Conservation (phyloP, 2,329 filamentous ascomycete species). For the Calycina marina region DNA sequence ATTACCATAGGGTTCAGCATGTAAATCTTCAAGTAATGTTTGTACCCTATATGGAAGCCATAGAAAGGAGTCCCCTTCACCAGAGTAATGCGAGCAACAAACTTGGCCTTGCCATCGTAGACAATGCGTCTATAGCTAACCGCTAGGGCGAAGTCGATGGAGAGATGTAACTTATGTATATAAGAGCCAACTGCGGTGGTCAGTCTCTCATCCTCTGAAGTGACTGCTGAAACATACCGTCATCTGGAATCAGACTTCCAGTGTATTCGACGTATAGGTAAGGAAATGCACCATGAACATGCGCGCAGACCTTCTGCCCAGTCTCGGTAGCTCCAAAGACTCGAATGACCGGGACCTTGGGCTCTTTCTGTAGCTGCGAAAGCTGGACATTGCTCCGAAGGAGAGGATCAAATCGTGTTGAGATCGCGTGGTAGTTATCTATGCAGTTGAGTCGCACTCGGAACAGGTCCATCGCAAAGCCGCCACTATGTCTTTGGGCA, state of each 20-base stretch:
- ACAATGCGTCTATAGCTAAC: slow-evolving; percentile 70
- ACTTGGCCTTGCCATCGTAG: slow-evolving; percentile 52
- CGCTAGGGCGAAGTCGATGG: slow-evolving; percentile 81
- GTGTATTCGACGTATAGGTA: slow-evolving; percentile 87
- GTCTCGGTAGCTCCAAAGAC: slow-evolving; percentile 89
- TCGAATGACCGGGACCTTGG: slow-evolving; percentile 72
- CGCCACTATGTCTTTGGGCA: too few relatives aligned
- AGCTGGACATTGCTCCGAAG: slow-evolving; percentile 50
- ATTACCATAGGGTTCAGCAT: slow-evolving; percentile 77
- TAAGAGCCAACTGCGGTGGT: slow-evolving; percentile 50
- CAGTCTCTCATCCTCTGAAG: too few relatives aligned
- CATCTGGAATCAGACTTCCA: slow-evolving; percentile 49
- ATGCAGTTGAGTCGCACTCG: slow-evolving; percentile 88
- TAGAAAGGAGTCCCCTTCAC: slow-evolving; percentile 94
- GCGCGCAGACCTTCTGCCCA: slow-evolving; percentile 89
- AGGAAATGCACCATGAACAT: slow-evolving; percentile 89
- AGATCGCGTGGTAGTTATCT: slow-evolving; percentile 77
- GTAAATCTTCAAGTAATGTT: slow-evolving; percentile 87
- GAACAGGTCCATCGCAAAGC: slow-evolving; percentile 54
- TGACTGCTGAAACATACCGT: slow-evolving; percentile 38
- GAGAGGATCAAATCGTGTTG: slow-evolving; percentile 67
- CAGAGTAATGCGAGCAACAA: slow-evolving; percentile 79
- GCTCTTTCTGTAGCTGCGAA: slow-evolving; percentile 44
- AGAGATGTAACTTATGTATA: slow-evolving; percentile 64
- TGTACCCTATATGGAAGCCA: slow-evolving; percentile 86